Percentiles rank a stretch among this genome's conserved stretches.
Conservation (phyloP, 2,329 filamentous ascomycete genomes). For the Plenodomus lindquistii region DNA sequence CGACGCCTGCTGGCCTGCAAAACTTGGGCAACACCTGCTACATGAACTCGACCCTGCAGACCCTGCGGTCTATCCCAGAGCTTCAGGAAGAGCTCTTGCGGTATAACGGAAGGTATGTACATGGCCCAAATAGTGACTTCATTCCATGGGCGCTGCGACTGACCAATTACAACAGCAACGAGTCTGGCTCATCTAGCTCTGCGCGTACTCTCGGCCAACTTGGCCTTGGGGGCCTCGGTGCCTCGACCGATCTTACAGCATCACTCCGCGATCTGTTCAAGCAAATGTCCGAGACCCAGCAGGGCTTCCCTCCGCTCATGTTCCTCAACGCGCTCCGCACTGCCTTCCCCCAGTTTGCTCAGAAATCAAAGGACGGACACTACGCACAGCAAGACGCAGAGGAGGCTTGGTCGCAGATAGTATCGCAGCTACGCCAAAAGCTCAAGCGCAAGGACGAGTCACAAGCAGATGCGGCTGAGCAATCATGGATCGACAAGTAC, state of each 20-base stretch:
- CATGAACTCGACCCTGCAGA: slow-evolving; percentile 95
- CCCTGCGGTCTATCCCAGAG: slow-evolving; percentile 85
- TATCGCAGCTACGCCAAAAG: slow-evolving; percentile 79
- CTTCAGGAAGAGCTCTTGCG: slow-evolving; percentile 76
- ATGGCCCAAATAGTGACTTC: not conserved
- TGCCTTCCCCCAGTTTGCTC: slow-evolving; percentile 89
- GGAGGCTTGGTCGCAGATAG: slow-evolving; percentile 95
- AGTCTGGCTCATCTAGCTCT: slow-evolving; percentile 36
- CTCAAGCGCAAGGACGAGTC: slow-evolving; percentile 65
- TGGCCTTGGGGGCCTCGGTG: slow-evolving; percentile 61
- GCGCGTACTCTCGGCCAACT: slow-evolving; percentile 50
- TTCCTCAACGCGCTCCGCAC: slow-evolving; percentile 81
- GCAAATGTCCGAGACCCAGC: slow-evolving; percentile 86
- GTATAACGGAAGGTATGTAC: slow-evolving; percentile 55
- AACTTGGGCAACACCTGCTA: slow-evolving; percentile 99
- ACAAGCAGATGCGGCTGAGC: slow-evolving; percentile 48
- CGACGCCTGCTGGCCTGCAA: slow-evolving; percentile 82
- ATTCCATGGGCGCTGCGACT: not conserved
- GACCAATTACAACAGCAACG: slow-evolving; percentile 20
- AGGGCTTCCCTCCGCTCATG: slow-evolving; percentile 78
- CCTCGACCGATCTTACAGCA: slow-evolving; percentile 71
- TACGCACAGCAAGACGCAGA: slow-evolving; percentile 99
- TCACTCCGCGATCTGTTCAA: slow-evolving; percentile 83
- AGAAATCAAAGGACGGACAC: slow-evolving; percentile 78
- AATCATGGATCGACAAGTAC: slow-evolving; percentile 87